Evolutionary conservation across 345 rosid species (phyloP).

Genomic region (Heritiera littoralis): DNA sequence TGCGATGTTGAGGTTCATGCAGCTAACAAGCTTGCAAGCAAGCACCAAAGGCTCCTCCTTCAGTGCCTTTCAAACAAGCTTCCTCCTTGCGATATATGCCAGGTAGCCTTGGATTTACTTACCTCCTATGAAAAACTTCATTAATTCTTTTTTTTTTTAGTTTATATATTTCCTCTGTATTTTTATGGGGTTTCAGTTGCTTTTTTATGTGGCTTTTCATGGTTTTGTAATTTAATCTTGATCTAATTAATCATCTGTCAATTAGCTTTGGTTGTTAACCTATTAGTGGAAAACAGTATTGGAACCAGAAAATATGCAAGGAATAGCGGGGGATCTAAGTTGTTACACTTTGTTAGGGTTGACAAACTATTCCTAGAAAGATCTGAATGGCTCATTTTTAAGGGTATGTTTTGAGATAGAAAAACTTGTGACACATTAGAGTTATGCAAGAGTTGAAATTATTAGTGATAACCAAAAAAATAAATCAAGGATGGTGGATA

Average conservation of each 20-base stretch:
- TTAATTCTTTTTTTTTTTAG: background rate
- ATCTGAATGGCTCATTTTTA: background rate
- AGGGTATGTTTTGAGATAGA: background rate
- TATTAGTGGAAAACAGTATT: background rate
- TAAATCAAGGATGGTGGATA: background rate
- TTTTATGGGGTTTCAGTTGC: background rate
- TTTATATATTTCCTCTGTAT: background rate
- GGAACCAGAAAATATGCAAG: background rate
- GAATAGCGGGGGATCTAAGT: background rate
- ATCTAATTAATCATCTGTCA: background rate
- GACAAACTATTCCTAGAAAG: no score
- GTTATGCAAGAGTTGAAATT: background rate
- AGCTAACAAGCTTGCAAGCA: slow-evolving; percentile 92
- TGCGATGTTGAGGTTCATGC: slow-evolving; percentile 93
- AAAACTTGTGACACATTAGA: background rate
- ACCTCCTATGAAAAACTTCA: background rate
- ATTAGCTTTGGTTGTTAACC: background rate
- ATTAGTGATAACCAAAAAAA: background rate
- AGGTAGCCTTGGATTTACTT: slow-evolving; percentile 37
- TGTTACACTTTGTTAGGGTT: background rate
- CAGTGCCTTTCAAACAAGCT: slow-evolving; percentile 67
- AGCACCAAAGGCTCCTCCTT: slow-evolving; percentile 94
- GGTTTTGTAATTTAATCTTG: background rate
- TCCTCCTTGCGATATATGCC: slow-evolving; percentile 94
- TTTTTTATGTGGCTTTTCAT: background rate